Conservation (phyloP, 176 grass and related monocot genomes). For the Phyllostachys edulis region DNA sequence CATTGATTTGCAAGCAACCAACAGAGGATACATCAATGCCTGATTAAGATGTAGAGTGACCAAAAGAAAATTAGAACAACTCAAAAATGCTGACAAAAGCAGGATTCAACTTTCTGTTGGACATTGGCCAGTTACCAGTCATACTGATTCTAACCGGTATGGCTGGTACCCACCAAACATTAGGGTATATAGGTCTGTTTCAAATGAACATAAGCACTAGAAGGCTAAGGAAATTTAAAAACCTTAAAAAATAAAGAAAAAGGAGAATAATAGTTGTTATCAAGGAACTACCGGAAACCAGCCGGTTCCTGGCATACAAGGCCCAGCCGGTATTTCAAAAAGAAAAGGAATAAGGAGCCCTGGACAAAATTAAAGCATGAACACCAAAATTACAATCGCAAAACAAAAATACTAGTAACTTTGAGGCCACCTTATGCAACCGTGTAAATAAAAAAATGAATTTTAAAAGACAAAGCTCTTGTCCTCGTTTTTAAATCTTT, state of each 20-base stretch:
- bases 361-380: not conserved
- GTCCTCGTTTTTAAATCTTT: not conserved
- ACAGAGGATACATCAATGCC: slow-evolving; percentile 98
- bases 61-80: slow-evolving; percentile 30
- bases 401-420: not conserved
- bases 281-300: not conserved
- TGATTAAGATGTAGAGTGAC: slow-evolving; percentile 35
- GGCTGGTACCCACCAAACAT: not conserved
- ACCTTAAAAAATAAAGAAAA: not conserved
- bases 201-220: not conserved
- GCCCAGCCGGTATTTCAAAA: not conserved
- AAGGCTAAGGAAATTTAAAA: not conserved
- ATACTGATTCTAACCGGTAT: not conserved
- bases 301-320: not conserved
- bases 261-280: not conserved
- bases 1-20: slow-evolving; percentile 99
- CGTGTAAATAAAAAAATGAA: slow-evolving; percentile 8
- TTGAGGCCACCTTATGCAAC: not conserved
- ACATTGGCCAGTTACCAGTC: not conserved
- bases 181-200: not conserved
- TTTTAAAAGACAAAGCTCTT: not conserved
- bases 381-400: not conserved
- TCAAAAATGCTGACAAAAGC: not conserved
- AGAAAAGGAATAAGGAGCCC: not conserved
- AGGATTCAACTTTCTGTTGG: not conserved